Evolutionary conservation across 768 basidiomycete genomes (phyloP).

Genomic region (Psilocybe cyanescens): DNA sequence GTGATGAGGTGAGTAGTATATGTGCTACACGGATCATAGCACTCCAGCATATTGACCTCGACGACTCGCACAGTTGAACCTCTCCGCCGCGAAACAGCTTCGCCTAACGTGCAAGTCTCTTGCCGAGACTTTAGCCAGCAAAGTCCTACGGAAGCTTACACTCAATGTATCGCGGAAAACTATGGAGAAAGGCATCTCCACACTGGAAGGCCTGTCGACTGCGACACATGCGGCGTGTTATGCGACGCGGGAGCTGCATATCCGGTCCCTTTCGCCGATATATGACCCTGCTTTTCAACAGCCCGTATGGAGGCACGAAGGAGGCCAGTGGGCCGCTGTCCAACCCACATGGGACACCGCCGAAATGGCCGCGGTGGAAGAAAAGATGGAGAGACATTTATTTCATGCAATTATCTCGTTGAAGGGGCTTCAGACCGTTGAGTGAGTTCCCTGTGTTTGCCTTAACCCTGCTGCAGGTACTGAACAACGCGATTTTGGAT

Average conservation of each 20-base stretch:
- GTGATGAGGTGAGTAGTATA: neutral
- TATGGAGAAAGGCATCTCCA: neutral
- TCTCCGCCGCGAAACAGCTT: neutral
- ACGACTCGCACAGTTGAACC: neutral
- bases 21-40: no score
- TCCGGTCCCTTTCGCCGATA: neutral
- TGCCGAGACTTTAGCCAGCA: neutral
- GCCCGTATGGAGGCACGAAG: neutral
- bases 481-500: neutral
- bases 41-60: no score
- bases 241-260: neutral
- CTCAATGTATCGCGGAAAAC: neutral
- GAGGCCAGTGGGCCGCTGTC: neutral
- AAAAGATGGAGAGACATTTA: neutral
- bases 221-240: neutral
- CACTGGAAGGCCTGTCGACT: neutral
- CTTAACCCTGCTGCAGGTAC: neutral
- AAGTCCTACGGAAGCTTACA: neutral
- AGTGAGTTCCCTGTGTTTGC: neutral
- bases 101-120: neutral
- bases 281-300: neutral
- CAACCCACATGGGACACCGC: neutral
- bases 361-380: neutral
- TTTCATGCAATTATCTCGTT: neutral
- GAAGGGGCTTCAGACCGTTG: neutral